Conservation (phyloP, 352 stramenopile species). For the Pelagophyceae sp. region DNA sequence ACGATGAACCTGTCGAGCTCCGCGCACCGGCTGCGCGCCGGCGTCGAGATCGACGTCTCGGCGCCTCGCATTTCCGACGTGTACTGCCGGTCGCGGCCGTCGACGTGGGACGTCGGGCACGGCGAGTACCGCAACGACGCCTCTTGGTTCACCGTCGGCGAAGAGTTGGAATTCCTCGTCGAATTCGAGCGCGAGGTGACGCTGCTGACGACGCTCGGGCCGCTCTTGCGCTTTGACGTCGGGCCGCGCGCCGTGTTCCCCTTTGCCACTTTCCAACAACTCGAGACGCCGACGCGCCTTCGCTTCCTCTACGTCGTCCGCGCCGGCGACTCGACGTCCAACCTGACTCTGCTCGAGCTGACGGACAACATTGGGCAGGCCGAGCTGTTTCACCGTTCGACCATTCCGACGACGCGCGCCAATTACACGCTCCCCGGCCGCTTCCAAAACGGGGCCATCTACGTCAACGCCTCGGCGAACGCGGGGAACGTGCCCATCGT, state of each 20-base stretch:
- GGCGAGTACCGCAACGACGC: background rate
- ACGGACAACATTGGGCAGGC: background rate
- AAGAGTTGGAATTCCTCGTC: background rate
- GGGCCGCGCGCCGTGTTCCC: background rate
- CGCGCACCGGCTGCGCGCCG: background rate
- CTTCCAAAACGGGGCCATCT: background rate
- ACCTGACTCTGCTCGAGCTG: background rate
- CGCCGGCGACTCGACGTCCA: background rate
- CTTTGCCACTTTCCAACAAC: background rate
- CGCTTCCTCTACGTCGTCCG: background rate
- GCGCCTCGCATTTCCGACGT: conserved; percentile 4
- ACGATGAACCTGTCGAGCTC: background rate
- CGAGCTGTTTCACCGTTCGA: background rate
- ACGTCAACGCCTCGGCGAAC: background rate
- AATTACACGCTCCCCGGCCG: background rate
- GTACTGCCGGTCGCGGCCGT: background rate
- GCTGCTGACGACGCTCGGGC: background rate
- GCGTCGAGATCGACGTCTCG: conserved; percentile 2
- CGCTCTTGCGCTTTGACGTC: background rate
- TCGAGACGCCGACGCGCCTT: background rate
- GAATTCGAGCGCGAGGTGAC: background rate
- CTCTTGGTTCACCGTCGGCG: conserved; percentile 10
- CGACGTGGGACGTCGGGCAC: background rate
- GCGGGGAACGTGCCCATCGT: background rate
- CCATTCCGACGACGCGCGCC: background rate